A percentile compares a stretch with the other conserved stretches of the same genome.
These are phyloP conservation scores for Trapa incisa DNA, from an alignment of 345 rosid genomes.

Conservation along the genomic window DNA sequence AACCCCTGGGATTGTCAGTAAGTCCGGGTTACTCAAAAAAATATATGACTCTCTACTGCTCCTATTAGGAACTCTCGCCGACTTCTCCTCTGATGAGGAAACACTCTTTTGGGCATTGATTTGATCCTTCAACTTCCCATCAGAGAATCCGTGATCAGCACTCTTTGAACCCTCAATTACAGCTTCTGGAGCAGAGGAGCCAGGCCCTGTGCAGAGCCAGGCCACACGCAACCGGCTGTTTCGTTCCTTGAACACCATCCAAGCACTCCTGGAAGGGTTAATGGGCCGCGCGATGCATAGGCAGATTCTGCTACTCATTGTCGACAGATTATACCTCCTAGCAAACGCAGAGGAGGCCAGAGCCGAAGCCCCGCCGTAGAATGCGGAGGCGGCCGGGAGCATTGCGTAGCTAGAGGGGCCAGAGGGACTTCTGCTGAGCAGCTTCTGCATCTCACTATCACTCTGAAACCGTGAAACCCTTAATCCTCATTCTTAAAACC, in stretches of 20 bases:
- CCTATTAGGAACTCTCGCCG: constrained; percentile 27
- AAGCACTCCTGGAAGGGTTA: constrained; percentile 26
- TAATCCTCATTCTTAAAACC: neutral
- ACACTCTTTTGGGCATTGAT: neutral
- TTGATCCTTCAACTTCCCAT: neutral
- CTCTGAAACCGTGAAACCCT: neutral
- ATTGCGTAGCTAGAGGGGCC: constrained; percentile 9
- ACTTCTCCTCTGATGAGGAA: constrained; percentile 12
- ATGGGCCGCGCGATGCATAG: constrained; percentile 18
- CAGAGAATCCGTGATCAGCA: constrained; percentile 14
- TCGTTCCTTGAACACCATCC: constrained; percentile 23
- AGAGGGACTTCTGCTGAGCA: constrained; percentile 13
- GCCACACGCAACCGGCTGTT: constrained; percentile 25
- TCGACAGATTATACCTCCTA: constrained; percentile 5
- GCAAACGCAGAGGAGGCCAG: constrained; percentile 9
- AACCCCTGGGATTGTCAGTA: constrained; percentile 87
- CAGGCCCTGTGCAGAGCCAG: constrained; percentile 27
- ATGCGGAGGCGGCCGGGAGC: constrained; percentile 17
- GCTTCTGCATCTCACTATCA: constrained; percentile 16
- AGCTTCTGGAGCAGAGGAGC: constrained; percentile 15
- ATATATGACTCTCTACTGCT: constrained; percentile 32
- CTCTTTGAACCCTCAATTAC: constrained; percentile 12
- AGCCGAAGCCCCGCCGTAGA: constrained; percentile 12
- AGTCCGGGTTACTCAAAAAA: constrained; percentile 48
- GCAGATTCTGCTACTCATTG: constrained; percentile 11